A percentile compares a stretch with the other conserved stretches of the same genome.
These are phyloP conservation scores for Elaeis guineensis DNA, from an alignment of 176 grass and related monocot species.

Conservation along the genomic window DNA sequence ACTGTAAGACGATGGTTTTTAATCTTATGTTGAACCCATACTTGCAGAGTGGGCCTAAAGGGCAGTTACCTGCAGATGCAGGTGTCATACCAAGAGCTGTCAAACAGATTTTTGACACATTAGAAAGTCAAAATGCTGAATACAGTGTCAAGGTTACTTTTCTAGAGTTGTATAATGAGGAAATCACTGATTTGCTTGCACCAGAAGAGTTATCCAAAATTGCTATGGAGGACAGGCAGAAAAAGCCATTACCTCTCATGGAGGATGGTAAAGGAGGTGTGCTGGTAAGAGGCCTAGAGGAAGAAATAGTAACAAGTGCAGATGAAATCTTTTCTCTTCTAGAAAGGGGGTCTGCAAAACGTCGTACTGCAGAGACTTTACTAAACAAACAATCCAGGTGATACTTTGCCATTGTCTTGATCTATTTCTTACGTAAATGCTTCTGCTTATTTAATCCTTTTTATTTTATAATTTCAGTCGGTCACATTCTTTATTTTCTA, in stretches of 20 bases:
- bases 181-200: conserved; percentile 93
- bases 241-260: conserved; percentile 85
- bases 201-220: conserved; percentile 84
- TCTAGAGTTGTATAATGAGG: conserved; percentile 93
- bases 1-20: too few relatives aligned
- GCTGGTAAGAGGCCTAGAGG: conserved; percentile 89
- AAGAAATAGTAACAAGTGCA: conserved; percentile 87
- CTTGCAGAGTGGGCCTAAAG: conserved; percentile 49
- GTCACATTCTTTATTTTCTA: conserved; percentile 93
- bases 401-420: background rate
- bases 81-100: conserved; percentile 94
- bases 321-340: conserved; percentile 85
- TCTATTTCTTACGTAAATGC: too few relatives aligned
- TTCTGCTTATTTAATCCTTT: too few relatives aligned
- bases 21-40: background rate
- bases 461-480: conserved; percentile 51
- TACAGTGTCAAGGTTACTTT: conserved; percentile 99
- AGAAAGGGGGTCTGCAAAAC: conserved; percentile 94
- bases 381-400: conserved; percentile 99
- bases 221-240: conserved; percentile 68
- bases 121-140: conserved; percentile 90
- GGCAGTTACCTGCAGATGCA: conserved; percentile 68
- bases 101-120: conserved; percentile 88
- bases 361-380: conserved; percentile 84
- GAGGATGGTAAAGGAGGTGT: conserved; percentile 99